Conservation (phyloP, 192 early-diverging fungal species). For the Coemansia javaensis region DNA sequence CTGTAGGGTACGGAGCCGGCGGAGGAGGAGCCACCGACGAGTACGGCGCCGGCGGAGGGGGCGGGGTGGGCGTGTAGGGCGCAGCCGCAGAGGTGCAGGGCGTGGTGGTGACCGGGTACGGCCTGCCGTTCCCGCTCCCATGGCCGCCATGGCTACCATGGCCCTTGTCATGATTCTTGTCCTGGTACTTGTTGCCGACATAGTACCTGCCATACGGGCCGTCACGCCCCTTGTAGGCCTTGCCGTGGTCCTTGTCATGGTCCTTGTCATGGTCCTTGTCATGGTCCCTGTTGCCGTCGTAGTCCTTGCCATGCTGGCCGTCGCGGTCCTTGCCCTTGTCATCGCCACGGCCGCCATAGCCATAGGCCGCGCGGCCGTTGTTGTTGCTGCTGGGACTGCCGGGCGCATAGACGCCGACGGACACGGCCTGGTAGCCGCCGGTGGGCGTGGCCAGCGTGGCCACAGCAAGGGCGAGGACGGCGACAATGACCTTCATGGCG, state of each 20-base stretch:
- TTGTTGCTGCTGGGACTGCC: background rate
- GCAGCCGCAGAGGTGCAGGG: no score
- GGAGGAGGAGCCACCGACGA: no score
- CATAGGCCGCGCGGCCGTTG: background rate
- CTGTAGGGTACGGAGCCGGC: no score
- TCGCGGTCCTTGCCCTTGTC: background rate
- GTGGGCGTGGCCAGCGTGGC: conserved; percentile 10
- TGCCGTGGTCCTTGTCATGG: background rate
- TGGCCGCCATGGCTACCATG: background rate
- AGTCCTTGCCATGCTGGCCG: background rate
- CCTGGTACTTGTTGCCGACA: conserved; percentile 39
- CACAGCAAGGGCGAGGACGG: conserved; percentile 21
- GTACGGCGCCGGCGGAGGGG: no score
- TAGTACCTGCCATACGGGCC: conserved; percentile 1
- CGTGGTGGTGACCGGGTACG: no score
- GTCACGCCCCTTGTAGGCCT: background rate
- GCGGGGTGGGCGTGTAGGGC: no score
- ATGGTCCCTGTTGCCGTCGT: conserved; percentile 1
- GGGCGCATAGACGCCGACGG: background rate
- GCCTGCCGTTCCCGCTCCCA: background rate
- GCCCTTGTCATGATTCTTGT: conserved; percentile 5
- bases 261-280: background rate
- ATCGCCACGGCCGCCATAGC: background rate
- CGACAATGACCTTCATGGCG: conserved; percentile 28
- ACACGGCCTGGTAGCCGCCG: background rate